Base-by-base conservation (phyloP, 1,284 basidiomycete species). In the Cryptococcus maquisensis region DNA sequence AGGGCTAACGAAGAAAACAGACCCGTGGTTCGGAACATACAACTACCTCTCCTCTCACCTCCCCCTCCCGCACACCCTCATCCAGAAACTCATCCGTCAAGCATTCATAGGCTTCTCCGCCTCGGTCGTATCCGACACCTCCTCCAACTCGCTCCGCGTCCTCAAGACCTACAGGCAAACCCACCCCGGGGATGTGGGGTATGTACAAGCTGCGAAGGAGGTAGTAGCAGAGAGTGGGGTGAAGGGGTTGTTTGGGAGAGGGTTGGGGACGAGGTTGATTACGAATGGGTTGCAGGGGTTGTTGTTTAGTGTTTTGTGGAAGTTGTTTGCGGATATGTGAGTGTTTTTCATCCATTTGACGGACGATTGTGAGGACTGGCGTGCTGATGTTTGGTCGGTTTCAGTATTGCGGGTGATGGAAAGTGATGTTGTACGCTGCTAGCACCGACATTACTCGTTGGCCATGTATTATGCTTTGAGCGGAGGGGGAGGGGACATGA, bases 91-190 rank as follows among this genome's bases (percentile, higher is more conserved):
- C 21, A 57, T 44, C 28, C 83, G 91, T 15, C 87, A 89, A 52
- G 90, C 90, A 0, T 83, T 90, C 72, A 94, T 94, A 61, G 90
- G 90, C 1, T 94, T 94, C 70, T 79, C 77, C 40, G 88, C 90
- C 1, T 89, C 88, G 3, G 79, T 92, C 49, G 79, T 85, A 3
- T 91, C 88, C 10, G 91, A 94, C 68, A 86, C 85, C 0, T 69
- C 88, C 44, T 89, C 86, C 49, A 94, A 95, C 77, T 90, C 86
- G 5, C 78, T 95, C 2, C 83, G 89, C n/a, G 90, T 95, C 3
- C 77, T 95, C 66, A 95, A 94, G 80, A 94, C 91, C 0, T 94
- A 93, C 75, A 80, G 91, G 16, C 91, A 95, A 72, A 88, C 91
- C 16, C 84, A 91, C 69, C 84, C 86, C 56, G 83, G 83, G 3